Base-by-base conservation (phyloP, 208 protist species). In the Leishmania lainsoni region DNA sequence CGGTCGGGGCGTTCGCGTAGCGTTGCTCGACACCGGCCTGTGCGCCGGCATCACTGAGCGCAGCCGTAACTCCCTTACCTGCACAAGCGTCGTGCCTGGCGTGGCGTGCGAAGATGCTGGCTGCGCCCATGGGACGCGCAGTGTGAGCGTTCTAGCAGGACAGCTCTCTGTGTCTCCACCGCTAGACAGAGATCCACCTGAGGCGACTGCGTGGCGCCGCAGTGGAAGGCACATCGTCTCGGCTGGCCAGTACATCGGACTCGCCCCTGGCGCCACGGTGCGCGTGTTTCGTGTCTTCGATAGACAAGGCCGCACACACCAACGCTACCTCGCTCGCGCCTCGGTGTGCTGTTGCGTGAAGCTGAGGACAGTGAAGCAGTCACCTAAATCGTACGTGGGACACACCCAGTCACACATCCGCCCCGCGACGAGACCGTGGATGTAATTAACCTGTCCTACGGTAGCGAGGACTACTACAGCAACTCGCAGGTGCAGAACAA, bases 101-200 rank as follows among this genome's bases (percentile, higher is more conserved):
- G 79, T 92, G 3, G 65, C 72, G 32, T 97, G 93, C 69, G 80
- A 77, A 32, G 94, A 97, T 35, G 91, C 93, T 51, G 81, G 84
- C 1, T 84, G 99, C 56, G 97, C 97, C 12, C 99, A 99, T 84
- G 99, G 99, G 35, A 99, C 98, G 5, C 99, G 99, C 83, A 98
- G 98, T n/a, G 92, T 98, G 14, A 98, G 98, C 66, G 78, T 99
- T 16, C 90, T 99, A 72, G 97, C 92, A 0, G 88, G 89, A 45
- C 85, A 92, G 16, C 73, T 94, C 49, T 77, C 59, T 48, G 49
- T 65, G 56, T 17, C 52, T n/a, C 16, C 72, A 20, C 68, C 68
- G 39, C 39, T 32, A 26, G 5, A 12, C 32, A 26, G 45, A 73
- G 45, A 26, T 0, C 22, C 42, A 29, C 42, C 45, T 16, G 10